Base-by-base conservation (phyloP, 441 rosid species). In the Erodium texanum region DNA sequence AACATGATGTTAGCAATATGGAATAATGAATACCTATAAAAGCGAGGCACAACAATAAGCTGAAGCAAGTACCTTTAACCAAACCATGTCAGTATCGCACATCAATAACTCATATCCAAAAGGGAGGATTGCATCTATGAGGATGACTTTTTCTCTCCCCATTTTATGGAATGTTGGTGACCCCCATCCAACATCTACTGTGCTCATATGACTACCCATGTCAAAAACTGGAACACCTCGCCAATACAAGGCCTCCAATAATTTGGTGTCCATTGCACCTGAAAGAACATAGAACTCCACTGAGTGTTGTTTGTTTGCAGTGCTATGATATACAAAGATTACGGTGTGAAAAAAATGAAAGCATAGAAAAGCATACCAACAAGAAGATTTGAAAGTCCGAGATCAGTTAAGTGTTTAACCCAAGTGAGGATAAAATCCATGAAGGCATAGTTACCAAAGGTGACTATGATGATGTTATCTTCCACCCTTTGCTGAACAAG, bases 41-140 rank as follows among this genome's bases (percentile, higher is more conserved):
- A 15, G 36, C 24, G 18, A 59, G 72, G 52, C 18, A 43, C 66
- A 56, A 5, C 23, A 67, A 27, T 19, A 43, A 58, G 62, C 62
- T 36, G 38, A 73, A 7, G 29, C 16, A 64, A 52, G 52, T 79
- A 89, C 99, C 98, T 95, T 95, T 73, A 95, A 80, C 99, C 99
- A 94, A 70, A 88, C 98, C 98, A 90, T 92, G 78, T 94, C 99
- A 20, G 99, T 90, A 73, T 94, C 99, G 48, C 99, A 94, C 99
- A 92, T 94, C 78, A 94, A 75, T 66, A 94, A 79, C 81, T 94
- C 98, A 74, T 67, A 83, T 61, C 99, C 99, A 74, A 75, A 90
- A 59, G 98, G 96, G 52, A 94, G 89, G 65, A 94, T 80, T 15
- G 87, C 75, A 70, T 94, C 92, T 24, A 94, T 89, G 72, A 94